These are phyloP conservation scores for Pilasporangium apinafurcum DNA, from an alignment of 352 stramenopile species.

Conservation along the genomic window DNA sequence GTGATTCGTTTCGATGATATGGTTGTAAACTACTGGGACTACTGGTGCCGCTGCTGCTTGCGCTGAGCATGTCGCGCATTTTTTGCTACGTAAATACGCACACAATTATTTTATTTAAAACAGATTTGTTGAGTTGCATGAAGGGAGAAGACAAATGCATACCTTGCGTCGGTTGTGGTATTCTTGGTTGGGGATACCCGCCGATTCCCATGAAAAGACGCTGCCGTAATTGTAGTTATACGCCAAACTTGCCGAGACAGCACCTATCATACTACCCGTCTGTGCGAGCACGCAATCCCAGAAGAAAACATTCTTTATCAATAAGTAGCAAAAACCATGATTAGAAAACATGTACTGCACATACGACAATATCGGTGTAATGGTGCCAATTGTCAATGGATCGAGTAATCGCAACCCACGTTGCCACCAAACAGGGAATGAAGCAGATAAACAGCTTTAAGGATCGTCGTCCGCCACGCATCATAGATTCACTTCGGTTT, in stretches of 20 bases:
- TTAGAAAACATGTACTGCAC: neutral
- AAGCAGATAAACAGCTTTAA: constrained; percentile 69
- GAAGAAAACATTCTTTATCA: too few relatives aligned
- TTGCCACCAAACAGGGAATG: constrained; percentile 41
- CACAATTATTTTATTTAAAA: too few relatives aligned
- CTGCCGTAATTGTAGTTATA: constrained; percentile 72
- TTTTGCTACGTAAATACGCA: too few relatives aligned
- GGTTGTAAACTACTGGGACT: too few relatives aligned
- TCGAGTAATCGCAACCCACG: constrained; percentile 69
- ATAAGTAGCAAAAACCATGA: too few relatives aligned
- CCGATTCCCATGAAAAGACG: constrained; percentile 32
- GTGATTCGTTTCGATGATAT: too few relatives aligned
- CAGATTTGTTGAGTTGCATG: too few relatives aligned
- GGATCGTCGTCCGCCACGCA: constrained; percentile 46
- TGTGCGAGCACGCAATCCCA: neutral
- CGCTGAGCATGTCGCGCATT: too few relatives aligned
- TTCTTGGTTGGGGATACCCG: constrained; percentile 23
- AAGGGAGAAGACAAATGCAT: constrained; percentile 16
- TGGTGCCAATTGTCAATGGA: constrained; percentile 85
- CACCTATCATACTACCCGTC: constrained; percentile 59
- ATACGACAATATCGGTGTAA: constrained; percentile 72
- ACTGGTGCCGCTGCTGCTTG: too few relatives aligned
- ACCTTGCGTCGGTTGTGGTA: constrained; percentile 19
- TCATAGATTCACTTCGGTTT: constrained; percentile 35
- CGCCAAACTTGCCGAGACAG: constrained; percentile 35